Percentiles rank a stretch among this genome's conserved stretches.
Evolutionary conservation across 176 grass and related monocot species (phyloP).

Genomic region (Sorghum bicolor): DNA sequence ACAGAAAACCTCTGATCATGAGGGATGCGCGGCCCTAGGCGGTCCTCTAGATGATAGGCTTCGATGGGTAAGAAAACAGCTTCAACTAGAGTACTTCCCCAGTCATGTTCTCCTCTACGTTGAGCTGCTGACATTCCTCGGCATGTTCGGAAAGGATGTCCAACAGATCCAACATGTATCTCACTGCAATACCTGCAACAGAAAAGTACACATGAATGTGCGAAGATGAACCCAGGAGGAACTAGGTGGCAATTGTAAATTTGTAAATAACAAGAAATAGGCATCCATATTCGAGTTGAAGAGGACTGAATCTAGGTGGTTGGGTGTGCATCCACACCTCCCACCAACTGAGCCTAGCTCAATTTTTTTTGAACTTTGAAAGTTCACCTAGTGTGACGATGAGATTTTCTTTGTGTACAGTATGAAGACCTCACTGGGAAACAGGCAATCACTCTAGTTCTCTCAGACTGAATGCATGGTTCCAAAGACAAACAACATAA

Average conservation of each 20-base stretch:
- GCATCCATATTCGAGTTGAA: neutral
- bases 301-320: neutral
- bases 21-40: constrained; percentile 66
- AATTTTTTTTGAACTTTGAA: neutral
- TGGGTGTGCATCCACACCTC: neutral
- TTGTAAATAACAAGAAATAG: neutral
- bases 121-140: constrained; percentile 58
- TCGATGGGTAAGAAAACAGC: constrained; percentile 82
- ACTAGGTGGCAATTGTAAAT: neutral
- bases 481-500: neutral
- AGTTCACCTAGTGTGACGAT: neutral
- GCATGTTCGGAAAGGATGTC: constrained; percentile 84
- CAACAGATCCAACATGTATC: constrained; percentile 75
- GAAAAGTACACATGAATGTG: neutral
- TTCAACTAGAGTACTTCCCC: constrained; percentile 62
- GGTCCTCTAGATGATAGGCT: constrained; percentile 77
- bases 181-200: constrained; percentile 74
- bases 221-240: neutral
- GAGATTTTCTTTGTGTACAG: neutral
- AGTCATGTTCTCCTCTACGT: constrained; percentile 78
- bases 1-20: constrained; percentile 82
- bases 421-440: no score
- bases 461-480: neutral
- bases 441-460: neutral
- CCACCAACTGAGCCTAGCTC: neutral